These are phyloP conservation scores for Picochlorum sp. DNA, from an alignment of 139 green algal genomes.

Conservation along the genomic window DNA sequence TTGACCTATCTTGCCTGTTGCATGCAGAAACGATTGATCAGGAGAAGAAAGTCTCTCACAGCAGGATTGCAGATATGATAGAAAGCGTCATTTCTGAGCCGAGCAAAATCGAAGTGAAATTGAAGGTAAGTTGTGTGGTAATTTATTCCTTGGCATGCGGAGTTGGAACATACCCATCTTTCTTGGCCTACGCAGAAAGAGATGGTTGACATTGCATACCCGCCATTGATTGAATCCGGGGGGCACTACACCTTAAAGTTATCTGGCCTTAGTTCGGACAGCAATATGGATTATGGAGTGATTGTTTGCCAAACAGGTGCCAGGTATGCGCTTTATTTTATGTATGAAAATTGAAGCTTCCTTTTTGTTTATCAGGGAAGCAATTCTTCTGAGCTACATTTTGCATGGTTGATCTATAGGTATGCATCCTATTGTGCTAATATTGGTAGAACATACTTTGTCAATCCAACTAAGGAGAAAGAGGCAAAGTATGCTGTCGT, in stretches of 20 bases:
- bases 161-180: too few relatives aligned
- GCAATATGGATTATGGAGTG: slow-evolving; percentile 49
- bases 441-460: slow-evolving; percentile 76
- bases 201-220: slow-evolving; percentile 89
- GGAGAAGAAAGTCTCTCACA: slow-evolving; percentile 84
- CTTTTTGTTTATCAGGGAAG: background rate
- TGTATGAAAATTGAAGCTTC: background rate
- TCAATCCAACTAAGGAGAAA: slow-evolving; percentile 73
- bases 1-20: background rate
- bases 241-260: slow-evolving; percentile 61
- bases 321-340: slow-evolving; percentile 4
- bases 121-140: too few relatives aligned
- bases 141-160: too few relatives aligned
- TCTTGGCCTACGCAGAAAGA: too few relatives aligned
- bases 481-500: slow-evolving; percentile 68
- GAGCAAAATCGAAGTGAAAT: slow-evolving; percentile 41
- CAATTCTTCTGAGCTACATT: background rate
- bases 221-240: slow-evolving; percentile 79
- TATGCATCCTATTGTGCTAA: slow-evolving; percentile 94
- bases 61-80: slow-evolving; percentile 56
- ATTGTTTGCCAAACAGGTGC: slow-evolving; percentile 34
- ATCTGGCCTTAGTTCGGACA: slow-evolving; percentile 25
- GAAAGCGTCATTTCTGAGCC: slow-evolving; percentile 70
- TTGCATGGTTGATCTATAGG: background rate
- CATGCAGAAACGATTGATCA: slow-evolving; percentile 75